Base-by-base conservation (phyloP, 169 alveolate genomes). In the Plasmodium cynomolgi region DNA sequence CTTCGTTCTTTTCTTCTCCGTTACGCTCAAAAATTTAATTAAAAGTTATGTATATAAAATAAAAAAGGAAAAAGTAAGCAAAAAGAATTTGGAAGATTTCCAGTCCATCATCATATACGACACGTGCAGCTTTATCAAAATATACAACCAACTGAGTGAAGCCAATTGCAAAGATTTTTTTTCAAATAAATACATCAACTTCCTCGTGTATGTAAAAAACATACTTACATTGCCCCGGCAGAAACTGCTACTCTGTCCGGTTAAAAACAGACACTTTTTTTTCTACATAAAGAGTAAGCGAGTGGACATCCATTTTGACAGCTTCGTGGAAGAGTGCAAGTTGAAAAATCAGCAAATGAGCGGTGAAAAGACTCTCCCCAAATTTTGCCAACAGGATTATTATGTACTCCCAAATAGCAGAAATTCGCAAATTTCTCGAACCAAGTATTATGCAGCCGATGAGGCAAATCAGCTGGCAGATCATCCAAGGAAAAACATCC, bases 21-120 rank as follows among this genome's bases (percentile, higher is more conserved):
- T 90, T 20, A 80, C 94, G 23, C 83, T 90, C 37, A 90, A 90
- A 80, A 90, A 90, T 79, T 90, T 90, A 90, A 90, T 90, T 56
- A 79, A 90, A 90, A 58, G 74, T 47, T 90, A 90, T 90, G 15
- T 90, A 80, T 79, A 39, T 80, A 90, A 90, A 90, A 90, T 90
- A 79, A 90, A 80, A 62, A 90, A 71, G 37, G 94, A 80, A 90
- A 81, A 74, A 58, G 39, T 90, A 58, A 56, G 47, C 72, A 80
- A 80, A 86, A 86, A 37, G 11, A 80, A 79, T 26, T 90, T 90
- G 26, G 94, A 90, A 71, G 71, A 9, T 29, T 90, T 90, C 73
- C 94, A 90, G 47, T 90, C 94, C 7, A 68, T 73, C n/a, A 20
- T 90, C 44, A 90, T 90, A 80, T 90, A 79, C 77, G 94, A 90